Conservation (phyloP, 176 grass and related monocot species). For the Puccinellia tenuiflora region DNA sequence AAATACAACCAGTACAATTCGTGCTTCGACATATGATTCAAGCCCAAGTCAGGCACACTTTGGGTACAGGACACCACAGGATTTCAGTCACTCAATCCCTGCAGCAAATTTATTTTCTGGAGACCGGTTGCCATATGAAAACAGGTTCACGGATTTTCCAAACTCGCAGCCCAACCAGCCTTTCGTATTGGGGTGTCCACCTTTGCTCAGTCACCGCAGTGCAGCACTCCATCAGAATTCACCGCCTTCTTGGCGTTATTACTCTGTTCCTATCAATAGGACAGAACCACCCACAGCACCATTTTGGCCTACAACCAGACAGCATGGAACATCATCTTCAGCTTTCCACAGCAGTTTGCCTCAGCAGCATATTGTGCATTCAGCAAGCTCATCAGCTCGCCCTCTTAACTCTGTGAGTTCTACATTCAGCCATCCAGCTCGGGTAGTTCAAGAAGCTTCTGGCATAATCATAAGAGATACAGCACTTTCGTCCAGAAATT, state of each 20-base stretch:
- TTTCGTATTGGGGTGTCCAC: constrained; percentile 19
- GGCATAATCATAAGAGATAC: background rate
- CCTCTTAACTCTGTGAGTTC: background rate
- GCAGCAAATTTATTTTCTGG: constrained; percentile 15
- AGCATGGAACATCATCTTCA: constrained; percentile 20
- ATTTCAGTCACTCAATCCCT: constrained; percentile 5
- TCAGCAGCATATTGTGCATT: constrained; percentile 24
- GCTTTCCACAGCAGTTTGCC: constrained; percentile 24
- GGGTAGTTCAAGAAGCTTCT: constrained; percentile 13
- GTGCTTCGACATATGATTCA: constrained; percentile 14
- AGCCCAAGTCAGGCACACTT: constrained; percentile 20
- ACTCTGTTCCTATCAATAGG: constrained; percentile 11
- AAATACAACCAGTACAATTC: constrained; percentile 6
- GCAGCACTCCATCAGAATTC: constrained; percentile 25
- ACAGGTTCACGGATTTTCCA: constrained; percentile 11
- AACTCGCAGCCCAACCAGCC: background rate
- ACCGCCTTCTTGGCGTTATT: constrained; percentile 8
- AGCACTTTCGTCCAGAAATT: constrained; percentile 17
- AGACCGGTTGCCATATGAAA: constrained; percentile 20
- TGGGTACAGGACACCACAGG: constrained; percentile 14
- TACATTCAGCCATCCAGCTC: constrained; percentile 12
- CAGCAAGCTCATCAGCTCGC: constrained; percentile 20
- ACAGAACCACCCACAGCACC: background rate
- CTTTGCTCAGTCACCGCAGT: constrained; percentile 23
- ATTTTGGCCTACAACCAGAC: constrained; percentile 13